These are phyloP conservation scores for Ganoderma boninense DNA, from an alignment of 1,284 basidiomycete species.

Conservation along the genomic window DNA sequence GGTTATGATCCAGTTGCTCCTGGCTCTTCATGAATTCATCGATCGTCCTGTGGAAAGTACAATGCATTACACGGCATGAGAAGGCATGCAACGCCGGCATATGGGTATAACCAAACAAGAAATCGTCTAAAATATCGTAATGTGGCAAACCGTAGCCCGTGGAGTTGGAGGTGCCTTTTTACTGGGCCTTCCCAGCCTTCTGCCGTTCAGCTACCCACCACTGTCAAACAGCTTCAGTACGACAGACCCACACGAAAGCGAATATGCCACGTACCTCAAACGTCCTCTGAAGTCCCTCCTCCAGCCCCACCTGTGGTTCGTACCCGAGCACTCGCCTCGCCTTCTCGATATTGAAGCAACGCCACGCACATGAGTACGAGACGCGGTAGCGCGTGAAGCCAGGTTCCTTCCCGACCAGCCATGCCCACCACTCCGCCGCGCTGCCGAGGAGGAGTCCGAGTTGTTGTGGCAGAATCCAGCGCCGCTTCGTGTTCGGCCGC, in stretches of 20 bases:
- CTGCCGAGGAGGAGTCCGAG: slow-evolving; percentile 79
- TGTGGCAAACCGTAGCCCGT: slow-evolving; percentile 13
- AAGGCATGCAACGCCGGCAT: slow-evolving; percentile 12
- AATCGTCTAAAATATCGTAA: slow-evolving; percentile 20
- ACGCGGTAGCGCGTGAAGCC: slow-evolving; percentile 93
- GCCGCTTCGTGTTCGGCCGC: slow-evolving; percentile 37
- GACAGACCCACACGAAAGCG: neutral
- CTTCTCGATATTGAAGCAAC: slow-evolving; percentile 97
- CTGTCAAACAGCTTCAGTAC: slow-evolving; percentile 12
- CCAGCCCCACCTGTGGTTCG: slow-evolving; percentile 88
- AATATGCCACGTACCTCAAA: slow-evolving; percentile 65
- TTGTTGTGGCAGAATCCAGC: slow-evolving; percentile 62
- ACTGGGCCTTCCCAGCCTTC: slow-evolving; percentile 32
- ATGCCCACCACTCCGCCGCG: slow-evolving; percentile 79
- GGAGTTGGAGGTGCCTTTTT: slow-evolving; percentile 23
- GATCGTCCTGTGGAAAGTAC: neutral
- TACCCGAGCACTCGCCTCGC: slow-evolving; percentile 93
- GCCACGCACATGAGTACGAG: slow-evolving; percentile 73
- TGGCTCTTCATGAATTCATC: neutral
- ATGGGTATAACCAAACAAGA: slow-evolving; percentile 27
- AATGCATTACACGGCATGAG: slow-evolving; percentile 25
- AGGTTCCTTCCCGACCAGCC: slow-evolving; percentile 83
- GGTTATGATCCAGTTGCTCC: neutral
- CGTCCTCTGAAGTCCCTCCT: slow-evolving; percentile 87
- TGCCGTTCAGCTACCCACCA: slow-evolving; percentile 36